A percentile compares a stretch with the other conserved stretches of the same genome.
Conservation (phyloP, 495 filamentous ascomycete genomes). For the Hypoxylon fragiforme region DNA sequence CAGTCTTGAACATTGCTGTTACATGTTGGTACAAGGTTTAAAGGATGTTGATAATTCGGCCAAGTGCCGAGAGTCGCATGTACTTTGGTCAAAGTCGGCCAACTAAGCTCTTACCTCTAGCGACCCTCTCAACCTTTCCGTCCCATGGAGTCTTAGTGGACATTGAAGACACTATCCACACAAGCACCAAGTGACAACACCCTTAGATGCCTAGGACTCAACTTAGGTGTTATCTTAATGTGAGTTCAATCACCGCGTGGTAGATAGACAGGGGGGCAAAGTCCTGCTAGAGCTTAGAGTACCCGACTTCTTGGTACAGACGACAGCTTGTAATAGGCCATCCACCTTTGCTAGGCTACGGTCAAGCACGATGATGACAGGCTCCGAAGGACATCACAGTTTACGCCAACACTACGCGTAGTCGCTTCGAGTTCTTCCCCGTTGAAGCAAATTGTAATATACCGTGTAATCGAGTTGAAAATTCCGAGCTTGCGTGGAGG, state of each 20-base stretch:
- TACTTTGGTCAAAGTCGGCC: no score
- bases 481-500: slow-evolving; percentile 8
- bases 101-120: no score
- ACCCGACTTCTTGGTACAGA: slow-evolving; percentile 11
- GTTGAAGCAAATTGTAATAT: slow-evolving; percentile 9
- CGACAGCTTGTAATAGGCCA: slow-evolving; percentile 11
- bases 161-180: no score
- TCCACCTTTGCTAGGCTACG: slow-evolving; percentile 18
- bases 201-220: no score
- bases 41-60: no score
- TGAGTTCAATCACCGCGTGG: background rate
- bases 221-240: background rate
- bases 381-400: slow-evolving; percentile 21
- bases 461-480: slow-evolving; percentile 8
- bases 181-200: no score
- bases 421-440: slow-evolving; percentile 14
- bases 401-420: slow-evolving; percentile 16
- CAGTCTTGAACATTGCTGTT: no score
- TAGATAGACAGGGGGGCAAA: background rate
- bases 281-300: background rate
- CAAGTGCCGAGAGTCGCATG: no score
- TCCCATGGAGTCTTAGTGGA: no score
- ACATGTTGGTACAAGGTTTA: no score
- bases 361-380: slow-evolving; percentile 9
- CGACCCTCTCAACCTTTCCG: no score